These are phyloP conservation scores for Coemansia sp. DNA, from an alignment of 192 early-diverging fungal species.

Conservation along the genomic window DNA sequence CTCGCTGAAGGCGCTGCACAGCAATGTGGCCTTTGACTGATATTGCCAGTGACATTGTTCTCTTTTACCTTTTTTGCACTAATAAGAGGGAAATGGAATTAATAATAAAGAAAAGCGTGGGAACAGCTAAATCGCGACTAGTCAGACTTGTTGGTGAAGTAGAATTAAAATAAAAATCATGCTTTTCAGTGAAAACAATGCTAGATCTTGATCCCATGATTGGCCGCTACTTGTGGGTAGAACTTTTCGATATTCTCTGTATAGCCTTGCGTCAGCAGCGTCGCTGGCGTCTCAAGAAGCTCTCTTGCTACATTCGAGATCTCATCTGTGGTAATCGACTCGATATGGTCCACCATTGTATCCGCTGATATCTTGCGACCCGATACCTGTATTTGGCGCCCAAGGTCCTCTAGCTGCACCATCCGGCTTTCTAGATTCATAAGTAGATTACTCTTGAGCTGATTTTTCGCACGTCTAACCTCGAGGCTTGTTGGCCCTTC, in stretches of 20 bases:
- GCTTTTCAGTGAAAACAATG: not conserved
- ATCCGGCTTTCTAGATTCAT: constrained; percentile 93
- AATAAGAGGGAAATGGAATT: not conserved
- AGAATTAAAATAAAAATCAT: too few relatives aligned
- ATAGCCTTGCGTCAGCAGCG: constrained; percentile 70
- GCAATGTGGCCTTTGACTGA: not conserved
- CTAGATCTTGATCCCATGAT: constrained; percentile 33
- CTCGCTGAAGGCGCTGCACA: not conserved
- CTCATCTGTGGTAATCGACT: constrained; percentile 72
- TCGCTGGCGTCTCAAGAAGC: constrained; percentile 64
- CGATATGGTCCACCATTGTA: constrained; percentile 81
- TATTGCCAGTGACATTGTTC: not conserved
- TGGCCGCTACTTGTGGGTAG: constrained; percentile 34
- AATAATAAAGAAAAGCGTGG: not conserved
- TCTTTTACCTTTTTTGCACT: not conserved
- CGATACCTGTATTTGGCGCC: constrained; percentile 75
- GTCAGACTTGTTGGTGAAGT: too few relatives aligned
- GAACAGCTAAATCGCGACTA: not conserved
- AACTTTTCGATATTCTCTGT: constrained; percentile 34
- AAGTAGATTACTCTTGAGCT: constrained; percentile 86
- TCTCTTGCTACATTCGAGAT: constrained; percentile 71
- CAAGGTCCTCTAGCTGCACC: constrained; percentile 95
- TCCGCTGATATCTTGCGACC: constrained; percentile 72
- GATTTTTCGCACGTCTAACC: constrained; percentile 90
- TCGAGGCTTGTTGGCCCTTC: constrained; percentile 57